Percentiles rank a stretch among this genome's conserved stretches.
Evolutionary conservation across 1,139 yeast species (phyloP).

Genomic region (Magnusiomyces magnusii): DNA sequence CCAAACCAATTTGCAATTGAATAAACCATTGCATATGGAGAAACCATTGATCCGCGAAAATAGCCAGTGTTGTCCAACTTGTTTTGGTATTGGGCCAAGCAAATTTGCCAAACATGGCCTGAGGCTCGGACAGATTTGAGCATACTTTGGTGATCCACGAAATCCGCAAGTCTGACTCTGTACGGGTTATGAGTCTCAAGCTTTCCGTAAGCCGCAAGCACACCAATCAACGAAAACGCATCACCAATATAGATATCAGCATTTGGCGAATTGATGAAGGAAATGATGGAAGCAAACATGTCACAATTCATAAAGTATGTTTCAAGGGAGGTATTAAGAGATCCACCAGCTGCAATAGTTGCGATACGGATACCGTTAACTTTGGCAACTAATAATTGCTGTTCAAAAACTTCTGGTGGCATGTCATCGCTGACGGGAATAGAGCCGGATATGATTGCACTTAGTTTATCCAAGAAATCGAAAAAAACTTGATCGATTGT

Average conservation of each 20-base stretch:
- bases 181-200: conserved; percentile 35
- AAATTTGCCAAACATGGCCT: conserved; percentile 27
- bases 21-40: background rate
- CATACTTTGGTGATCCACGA: conserved; percentile 35
- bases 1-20: background rate
- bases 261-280: conserved; percentile 26
- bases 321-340: conserved; percentile 32
- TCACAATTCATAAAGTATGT: conserved; percentile 34
- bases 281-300: conserved; percentile 34
- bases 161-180: conserved; percentile 35
- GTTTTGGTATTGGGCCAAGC: conserved; percentile 20
- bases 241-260: conserved; percentile 26
- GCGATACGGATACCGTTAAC: conserved; percentile 31
- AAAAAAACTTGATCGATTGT: conserved; percentile 30
- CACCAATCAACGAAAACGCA: conserved; percentile 35
- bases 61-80: background rate
- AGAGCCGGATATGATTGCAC: conserved; percentile 21
- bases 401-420: background rate
- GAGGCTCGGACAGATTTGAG: conserved; percentile 27
- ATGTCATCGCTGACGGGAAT: conserved; percentile 8
- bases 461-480: conserved; percentile 25
- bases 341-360: conserved; percentile 31
- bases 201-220: conserved; percentile 34
- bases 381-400: conserved; percentile 19
- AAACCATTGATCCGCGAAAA: background rate